Conservation (phyloP, 768 basidiomycete genomes). For the Phaeotremella skinneri region DNA sequence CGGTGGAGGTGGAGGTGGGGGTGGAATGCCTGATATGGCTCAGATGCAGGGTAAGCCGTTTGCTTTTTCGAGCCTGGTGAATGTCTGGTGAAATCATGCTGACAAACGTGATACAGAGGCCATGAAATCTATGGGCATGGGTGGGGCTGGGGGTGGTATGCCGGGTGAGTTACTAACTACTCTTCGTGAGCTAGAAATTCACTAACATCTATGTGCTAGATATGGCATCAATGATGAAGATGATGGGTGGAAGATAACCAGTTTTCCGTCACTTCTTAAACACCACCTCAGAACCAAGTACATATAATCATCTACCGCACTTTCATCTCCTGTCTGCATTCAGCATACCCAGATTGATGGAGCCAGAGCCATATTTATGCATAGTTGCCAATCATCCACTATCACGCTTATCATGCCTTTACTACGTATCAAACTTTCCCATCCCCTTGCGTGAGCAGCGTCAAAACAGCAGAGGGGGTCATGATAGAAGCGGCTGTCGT, state of each 20-base stretch:
- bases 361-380: background rate
- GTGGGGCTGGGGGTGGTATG: slow-evolving; percentile 51
- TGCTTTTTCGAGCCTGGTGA: slow-evolving; percentile 13
- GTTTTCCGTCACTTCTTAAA: background rate
- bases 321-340: background rate
- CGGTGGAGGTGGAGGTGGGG: slow-evolving; percentile 81
- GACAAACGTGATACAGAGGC: slow-evolving; percentile 59
- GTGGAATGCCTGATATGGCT: slow-evolving; percentile 86
- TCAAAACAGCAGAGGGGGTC: slow-evolving; percentile 41
- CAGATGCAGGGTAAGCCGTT: slow-evolving; percentile 67
- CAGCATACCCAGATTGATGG: background rate
- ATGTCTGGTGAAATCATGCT: slow-evolving; percentile 1
- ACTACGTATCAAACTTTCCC: background rate
- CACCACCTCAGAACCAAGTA: background rate
- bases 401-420: background rate
- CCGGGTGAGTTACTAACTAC: slow-evolving; percentile 33
- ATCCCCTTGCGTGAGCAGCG: slow-evolving; percentile 8
- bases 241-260: slow-evolving; percentile 52
- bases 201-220: slow-evolving; percentile 32
- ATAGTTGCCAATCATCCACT: background rate
- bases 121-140: slow-evolving; percentile 82
- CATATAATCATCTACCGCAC: background rate
- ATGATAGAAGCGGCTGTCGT: slow-evolving; percentile 39
- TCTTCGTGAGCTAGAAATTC: background rate
- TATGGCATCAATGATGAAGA: slow-evolving; percentile 53